phyloP scores from a whole-genome alignment of 176 grass and related monocot genomes.

The Oryza australiensis region DNA sequence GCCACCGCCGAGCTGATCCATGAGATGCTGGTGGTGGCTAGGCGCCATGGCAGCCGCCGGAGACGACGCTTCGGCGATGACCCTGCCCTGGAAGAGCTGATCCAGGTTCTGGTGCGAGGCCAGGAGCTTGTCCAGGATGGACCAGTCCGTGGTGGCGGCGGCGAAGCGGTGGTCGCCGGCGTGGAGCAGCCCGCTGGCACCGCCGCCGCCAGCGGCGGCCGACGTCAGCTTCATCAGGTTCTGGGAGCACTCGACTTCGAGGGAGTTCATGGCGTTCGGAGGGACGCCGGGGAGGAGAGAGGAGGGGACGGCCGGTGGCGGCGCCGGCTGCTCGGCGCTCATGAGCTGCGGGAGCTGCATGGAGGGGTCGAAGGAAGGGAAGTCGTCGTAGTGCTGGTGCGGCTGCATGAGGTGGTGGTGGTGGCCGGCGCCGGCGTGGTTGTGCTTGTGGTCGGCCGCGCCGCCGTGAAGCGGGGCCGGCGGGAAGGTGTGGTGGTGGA shows the following conservation, averaged over 20 bases:
- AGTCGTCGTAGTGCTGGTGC: conserved; percentile 34
- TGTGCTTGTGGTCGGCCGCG: conserved; percentile 52
- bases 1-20: conserved; percentile 43
- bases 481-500: conserved; percentile 37
- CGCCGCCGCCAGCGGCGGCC: neutral
- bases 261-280: conserved; percentile 38
- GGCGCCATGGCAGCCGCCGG: conserved; percentile 10
- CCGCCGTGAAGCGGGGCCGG: neutral
- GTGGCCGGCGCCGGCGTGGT: neutral
- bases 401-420: conserved; percentile 37
- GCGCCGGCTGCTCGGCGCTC: conserved; percentile 52
- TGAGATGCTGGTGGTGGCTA: conserved; percentile 57
- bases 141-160: conserved; percentile 59
- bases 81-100: conserved; percentile 75
- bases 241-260: conserved; percentile 64
- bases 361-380: conserved; percentile 62
- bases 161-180: conserved; percentile 18
- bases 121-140: conserved; percentile 92
- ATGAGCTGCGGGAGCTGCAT: conserved; percentile 90
- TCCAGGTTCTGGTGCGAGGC: conserved; percentile 91
- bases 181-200: conserved; percentile 23
- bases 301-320: conserved; percentile 14
- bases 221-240: conserved; percentile 80
- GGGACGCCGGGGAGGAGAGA: conserved; percentile 23
- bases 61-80: neutral